A percentile compares a stretch with the other conserved stretches of the same genome.
Evolutionary conservation across 371 early-diverging fungal species (phyloP).

Genomic region (Rhizopus arrhizus): DNA sequence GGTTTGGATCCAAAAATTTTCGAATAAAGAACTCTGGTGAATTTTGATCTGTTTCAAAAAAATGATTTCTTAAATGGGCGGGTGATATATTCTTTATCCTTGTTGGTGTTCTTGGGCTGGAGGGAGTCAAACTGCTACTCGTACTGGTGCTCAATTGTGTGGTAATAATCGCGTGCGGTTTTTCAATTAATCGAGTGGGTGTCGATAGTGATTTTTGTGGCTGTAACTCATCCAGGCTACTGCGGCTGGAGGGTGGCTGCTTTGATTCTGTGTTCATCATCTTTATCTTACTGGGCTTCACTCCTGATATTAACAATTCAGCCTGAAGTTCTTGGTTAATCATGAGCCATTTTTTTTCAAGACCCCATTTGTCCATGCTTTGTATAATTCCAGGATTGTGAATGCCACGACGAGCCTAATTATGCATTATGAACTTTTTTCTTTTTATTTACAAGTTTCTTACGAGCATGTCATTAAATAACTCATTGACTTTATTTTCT

Average conservation of each 20-base stretch:
- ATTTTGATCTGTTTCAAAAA: conserved; percentile 26
- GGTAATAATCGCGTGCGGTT: conserved; percentile 1
- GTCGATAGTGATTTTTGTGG: conserved; percentile 23
- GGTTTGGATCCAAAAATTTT: conserved; percentile 43
- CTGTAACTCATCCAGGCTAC: background rate
- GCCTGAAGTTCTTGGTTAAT: conserved; percentile 53
- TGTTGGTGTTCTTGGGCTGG: conserved; percentile 5
- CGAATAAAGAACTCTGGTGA: conserved; percentile 50
- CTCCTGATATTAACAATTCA: conserved; percentile 33
- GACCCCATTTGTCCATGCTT: conserved; percentile 41
- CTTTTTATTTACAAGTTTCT: background rate
- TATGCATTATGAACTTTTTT: background rate
- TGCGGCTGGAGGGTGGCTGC: conserved; percentile 2
- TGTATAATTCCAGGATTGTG: conserved; percentile 34
- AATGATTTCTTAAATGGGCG: conserved; percentile 3
- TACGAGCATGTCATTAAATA: conserved; percentile 51
- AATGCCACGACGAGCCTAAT: conserved; percentile 49
- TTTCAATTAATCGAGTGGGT: conserved; percentile 9
- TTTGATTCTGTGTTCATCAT: background rate
- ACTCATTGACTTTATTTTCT: conserved; percentile 30
- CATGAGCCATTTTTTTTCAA: conserved; percentile 55
- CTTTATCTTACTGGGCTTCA: conserved; percentile 6
- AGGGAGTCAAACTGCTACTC: background rate
- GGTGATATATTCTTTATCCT: conserved; percentile 2
- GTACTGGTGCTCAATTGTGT: background rate